Conservation (phyloP, 805 yeast genomes). For the Yamadazyma ubonensis region DNA sequence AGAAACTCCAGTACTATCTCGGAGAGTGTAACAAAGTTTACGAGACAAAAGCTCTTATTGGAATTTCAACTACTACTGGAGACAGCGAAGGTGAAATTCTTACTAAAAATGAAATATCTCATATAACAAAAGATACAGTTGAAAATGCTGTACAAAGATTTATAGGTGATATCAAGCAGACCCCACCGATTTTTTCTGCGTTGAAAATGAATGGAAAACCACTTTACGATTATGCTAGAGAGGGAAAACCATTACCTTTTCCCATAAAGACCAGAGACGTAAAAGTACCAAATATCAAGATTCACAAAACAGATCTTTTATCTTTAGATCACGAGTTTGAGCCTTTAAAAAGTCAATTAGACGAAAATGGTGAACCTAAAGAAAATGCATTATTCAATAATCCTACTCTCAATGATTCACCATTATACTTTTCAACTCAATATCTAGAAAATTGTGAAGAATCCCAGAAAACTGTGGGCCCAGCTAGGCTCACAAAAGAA, state of each 20-base stretch:
- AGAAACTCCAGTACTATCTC: conserved; percentile 67
- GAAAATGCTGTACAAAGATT: conserved; percentile 57
- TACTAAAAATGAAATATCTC: conserved; percentile 53
- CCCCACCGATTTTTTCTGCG: conserved; percentile 95
- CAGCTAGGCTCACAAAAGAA: conserved; percentile 39
- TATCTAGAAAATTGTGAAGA: conserved; percentile 45
- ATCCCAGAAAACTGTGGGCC: conserved; percentile 37
- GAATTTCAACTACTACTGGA: conserved; percentile 90
- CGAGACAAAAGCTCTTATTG: conserved; percentile 81
- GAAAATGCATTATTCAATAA: conserved; percentile 44
- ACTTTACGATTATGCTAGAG: conserved; percentile 89
- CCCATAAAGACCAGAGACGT: conserved; percentile 79
- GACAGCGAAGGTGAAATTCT: conserved; percentile 86
- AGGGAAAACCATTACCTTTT: conserved; percentile 79
- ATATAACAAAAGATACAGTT: conserved; percentile 55
- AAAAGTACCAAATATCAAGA: conserved; percentile 51
- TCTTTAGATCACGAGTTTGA: conserved; percentile 55
- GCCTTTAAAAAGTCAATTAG: conserved; percentile 41
- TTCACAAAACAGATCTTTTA: conserved; percentile 54
- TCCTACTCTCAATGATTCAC: conserved; percentile 63
- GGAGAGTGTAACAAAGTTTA: conserved; percentile 76
- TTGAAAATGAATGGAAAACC: conserved; percentile 93
- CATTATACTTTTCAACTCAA: conserved; percentile 56
- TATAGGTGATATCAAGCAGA: conserved; percentile 78
- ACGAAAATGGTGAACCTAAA: conserved; percentile 48